These are phyloP conservation scores for Prillingera fragicola DNA, from an alignment of 1,284 basidiomycete species.

Conservation along the genomic window DNA sequence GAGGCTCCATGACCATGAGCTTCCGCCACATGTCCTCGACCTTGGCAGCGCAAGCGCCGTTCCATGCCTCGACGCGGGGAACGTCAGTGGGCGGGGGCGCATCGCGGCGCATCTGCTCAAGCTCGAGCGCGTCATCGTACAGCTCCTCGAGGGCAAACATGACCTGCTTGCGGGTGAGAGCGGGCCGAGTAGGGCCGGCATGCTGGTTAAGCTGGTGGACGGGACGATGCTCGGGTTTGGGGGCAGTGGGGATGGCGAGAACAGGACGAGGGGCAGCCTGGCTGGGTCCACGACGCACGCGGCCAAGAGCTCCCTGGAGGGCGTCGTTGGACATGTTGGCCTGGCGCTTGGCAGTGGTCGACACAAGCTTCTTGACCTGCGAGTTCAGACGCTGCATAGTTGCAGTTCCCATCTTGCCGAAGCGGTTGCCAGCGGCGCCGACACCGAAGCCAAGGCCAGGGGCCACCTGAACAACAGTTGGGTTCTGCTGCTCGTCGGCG, in stretches of 20 bases:
- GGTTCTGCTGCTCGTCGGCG: constrained; percentile 35
- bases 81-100: constrained; percentile 55
- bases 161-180: constrained; percentile 71
- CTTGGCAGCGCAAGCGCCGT: constrained; percentile 54
- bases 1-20: constrained; percentile 78
- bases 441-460: constrained; percentile 74
- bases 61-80: constrained; percentile 63
- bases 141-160: constrained; percentile 76
- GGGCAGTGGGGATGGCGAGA: constrained; percentile 66
- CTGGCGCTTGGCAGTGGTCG: constrained; percentile 78
- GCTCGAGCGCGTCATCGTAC: constrained; percentile 75
- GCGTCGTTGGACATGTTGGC: constrained; percentile 54
- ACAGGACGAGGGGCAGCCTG: constrained; percentile 87
- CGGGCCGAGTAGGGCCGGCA: constrained; percentile 52
- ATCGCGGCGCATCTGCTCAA: constrained; percentile 80
- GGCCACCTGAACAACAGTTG: constrained; percentile 69
- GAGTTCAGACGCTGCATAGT: constrained; percentile 94
- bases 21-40: constrained; percentile 73
- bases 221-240: constrained; percentile 47
- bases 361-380: constrained; percentile 94
- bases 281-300: constrained; percentile 56
- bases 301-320: constrained; percentile 95
- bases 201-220: constrained; percentile 36
- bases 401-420: constrained; percentile 62
- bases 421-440: constrained; percentile 53